Conservation (phyloP, 2,329 filamentous ascomycete genomes). For the Xylaria sp. region DNA sequence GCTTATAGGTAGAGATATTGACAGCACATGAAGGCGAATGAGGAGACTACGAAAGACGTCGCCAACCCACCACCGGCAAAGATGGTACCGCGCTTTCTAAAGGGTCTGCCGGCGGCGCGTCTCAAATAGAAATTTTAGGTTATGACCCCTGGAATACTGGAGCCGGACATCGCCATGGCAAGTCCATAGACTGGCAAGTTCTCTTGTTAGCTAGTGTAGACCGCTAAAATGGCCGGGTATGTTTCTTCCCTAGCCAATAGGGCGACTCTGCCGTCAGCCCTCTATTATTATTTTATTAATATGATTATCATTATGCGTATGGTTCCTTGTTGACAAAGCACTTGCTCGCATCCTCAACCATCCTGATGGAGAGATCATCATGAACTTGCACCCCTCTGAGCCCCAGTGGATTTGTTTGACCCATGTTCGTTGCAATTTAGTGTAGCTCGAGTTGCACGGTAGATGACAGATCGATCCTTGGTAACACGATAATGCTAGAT, state of each 20-base stretch:
- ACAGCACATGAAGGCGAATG: background rate
- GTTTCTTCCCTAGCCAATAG: conserved; percentile 17
- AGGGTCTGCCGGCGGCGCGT: conserved; percentile 7
- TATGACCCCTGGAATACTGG: conserved; percentile 7
- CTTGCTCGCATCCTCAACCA: conserved; percentile 29
- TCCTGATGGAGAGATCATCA: conserved; percentile 34
- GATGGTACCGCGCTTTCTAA: background rate
- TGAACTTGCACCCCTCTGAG: conserved; percentile 30
- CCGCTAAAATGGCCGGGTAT: conserved; percentile 22
- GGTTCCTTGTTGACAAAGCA: conserved; percentile 24
- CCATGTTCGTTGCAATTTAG: conserved; percentile 30
- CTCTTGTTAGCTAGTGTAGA: background rate
- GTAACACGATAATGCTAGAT: background rate
- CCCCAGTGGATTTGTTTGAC: conserved; percentile 27
- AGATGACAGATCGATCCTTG: conserved; percentile 30
- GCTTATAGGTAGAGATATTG: background rate
- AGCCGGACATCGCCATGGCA: conserved; percentile 18
- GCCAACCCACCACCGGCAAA: background rate
- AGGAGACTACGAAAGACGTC: background rate
- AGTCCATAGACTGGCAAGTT: conserved; percentile 12
- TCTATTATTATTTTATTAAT: background rate
- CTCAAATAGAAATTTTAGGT: conserved; percentile 5
- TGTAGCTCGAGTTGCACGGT: conserved; percentile 12
- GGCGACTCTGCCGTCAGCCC: background rate
- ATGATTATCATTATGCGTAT: no score